These are phyloP conservation scores for Meira nashicola DNA, from an alignment of 1,284 basidiomycete species.

Conservation along the genomic window DNA sequence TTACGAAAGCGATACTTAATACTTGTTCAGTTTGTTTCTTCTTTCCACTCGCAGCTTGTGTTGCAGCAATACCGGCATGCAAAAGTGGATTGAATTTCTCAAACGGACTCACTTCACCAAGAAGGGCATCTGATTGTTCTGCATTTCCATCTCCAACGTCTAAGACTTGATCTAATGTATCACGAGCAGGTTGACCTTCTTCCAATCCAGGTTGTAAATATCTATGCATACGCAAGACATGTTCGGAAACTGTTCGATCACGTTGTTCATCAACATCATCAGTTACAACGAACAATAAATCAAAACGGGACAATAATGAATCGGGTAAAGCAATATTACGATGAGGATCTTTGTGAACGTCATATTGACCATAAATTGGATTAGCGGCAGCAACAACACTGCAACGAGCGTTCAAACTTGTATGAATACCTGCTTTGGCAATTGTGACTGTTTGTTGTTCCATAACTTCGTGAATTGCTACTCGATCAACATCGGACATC, in stretches of 20 bases:
- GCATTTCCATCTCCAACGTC: constrained; percentile 41
- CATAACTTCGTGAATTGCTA: constrained; percentile 99
- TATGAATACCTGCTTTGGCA: constrained; percentile 98
- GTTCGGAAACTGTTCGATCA: constrained; percentile 92
- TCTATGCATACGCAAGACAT: constrained; percentile 94
- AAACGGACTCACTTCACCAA: constrained; percentile 54
- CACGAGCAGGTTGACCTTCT: constrained; percentile 74
- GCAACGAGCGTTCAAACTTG: constrained; percentile 93
- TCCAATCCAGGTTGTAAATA: constrained; percentile 94
- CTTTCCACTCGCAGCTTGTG: constrained; percentile 5
- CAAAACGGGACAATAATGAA: constrained; percentile 97
- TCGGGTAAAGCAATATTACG: constrained; percentile 98
- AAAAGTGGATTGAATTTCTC: constrained; percentile 95
- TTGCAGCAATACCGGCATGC: constrained; percentile 70
- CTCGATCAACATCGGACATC: constrained; percentile 97
- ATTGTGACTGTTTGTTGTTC: constrained; percentile 96
- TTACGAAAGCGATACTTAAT: constrained; percentile 86
- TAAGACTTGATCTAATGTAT: constrained; percentile 66
- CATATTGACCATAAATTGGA: constrained; percentile 99
- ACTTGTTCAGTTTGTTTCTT: constrained; percentile 65
- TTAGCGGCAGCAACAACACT: constrained; percentile 98
- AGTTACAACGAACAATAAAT: constrained; percentile 94
- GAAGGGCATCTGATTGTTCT: constrained; percentile 37
- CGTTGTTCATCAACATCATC: constrained; percentile 94
- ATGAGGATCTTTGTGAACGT: constrained; percentile 98